Evolutionary conservation across 208 protist species (phyloP), one percentile per base, ranked within the genome.

Genomic region (Crithidia acanthocephali): DNA sequence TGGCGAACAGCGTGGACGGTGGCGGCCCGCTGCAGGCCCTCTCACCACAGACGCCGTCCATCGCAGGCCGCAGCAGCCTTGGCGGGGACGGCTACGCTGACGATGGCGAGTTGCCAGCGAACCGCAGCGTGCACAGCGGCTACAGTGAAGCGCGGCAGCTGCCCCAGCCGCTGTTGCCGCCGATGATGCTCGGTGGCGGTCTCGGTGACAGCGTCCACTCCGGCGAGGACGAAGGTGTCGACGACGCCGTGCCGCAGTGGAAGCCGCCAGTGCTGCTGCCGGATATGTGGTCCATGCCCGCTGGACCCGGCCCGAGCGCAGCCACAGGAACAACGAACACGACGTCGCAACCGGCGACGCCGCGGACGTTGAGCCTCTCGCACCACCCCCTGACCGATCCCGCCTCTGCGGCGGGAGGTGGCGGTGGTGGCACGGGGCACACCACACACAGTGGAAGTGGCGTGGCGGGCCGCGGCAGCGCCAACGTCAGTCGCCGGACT

Each of bases 241-340:
- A 30, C 18, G 64, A 63, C 10, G 50, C 55, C 2, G 32, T 18
- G 51, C 50, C 37, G 27, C 48, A 72, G 72, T 78, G 72, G 72
- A 72, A 72, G 42, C 72, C 65, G 8, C 65, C 72, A 44, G 72
- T 78, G 33, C 44, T 72, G 51, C 64, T 78, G 35, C 72, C 72
- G 33, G 72, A 78, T 23, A 78, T 78, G 65, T 55, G 47, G 57
- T 22, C 64, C 1, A 28, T 35, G 30, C 37, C 59, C 6, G 37
- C 44, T 37, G 28, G 20, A 16, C 32, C 23, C 52, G 25, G 18
- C n/a, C n/a, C n/a, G 3, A n/a, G 28, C 23, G 40, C 13, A 11
- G 40, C 40, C 18, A 35, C 16, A 2, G 7, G 45, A 35, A 18
- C 57, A 16, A 28, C 30, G 60, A 30, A 5, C 35, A 40, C 30